Base-by-base conservation (phyloP, 2,329 filamentous ascomycete genomes). In the Paracamarosporium sp. region DNA sequence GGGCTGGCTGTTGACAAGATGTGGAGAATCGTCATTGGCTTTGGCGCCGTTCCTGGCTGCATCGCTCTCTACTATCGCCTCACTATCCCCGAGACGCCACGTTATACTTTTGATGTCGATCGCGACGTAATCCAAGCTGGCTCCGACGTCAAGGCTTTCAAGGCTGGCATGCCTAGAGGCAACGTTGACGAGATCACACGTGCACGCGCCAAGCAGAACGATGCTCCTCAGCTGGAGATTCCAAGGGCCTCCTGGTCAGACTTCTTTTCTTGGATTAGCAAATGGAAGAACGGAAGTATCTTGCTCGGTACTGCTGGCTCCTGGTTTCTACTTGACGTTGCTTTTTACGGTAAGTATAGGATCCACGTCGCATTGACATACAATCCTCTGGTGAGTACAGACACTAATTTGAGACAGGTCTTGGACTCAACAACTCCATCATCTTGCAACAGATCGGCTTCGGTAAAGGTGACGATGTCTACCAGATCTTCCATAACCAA, bases 1-100 rank as follows among this genome's bases (percentile, higher is more conserved):
- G 85, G 85, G 53, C 71, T 85, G 0, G 90, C 90, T 1, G 90
- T 93, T 5, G 91, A 94, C 80, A 93, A 92, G 83, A 93, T 93
- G 89, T 94, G 91, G 91, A 86, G 91, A 65, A 83, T 88, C 12
- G 83, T 95, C 47, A 91, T 95, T 70, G 91, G 91, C 13, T 90
- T 93, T 68, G 91, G 91, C 64, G 90, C 90, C 43, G 86, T 95
- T 8, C 91, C 91, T 1, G 91, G 89, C 41, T 91, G 88, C 73
- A 87, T 93, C 61, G 91, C 92, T 24, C 85, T 95, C 17, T 94
- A 95, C 81, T 95, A 91, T 78, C 89, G 91, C 61, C 85, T 95
- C 5, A 95, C 91, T 50, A 94, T 95, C 64, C 92, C 91, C 24
- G 92, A 96, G 79, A 94, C 91, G 30, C 91, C 92, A 52, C 90